Percentiles rank a stretch among this genome's conserved stretches.
These are phyloP conservation scores for Castanea crenata DNA, from an alignment of 306 rosid species.

Conservation along the genomic window DNA sequence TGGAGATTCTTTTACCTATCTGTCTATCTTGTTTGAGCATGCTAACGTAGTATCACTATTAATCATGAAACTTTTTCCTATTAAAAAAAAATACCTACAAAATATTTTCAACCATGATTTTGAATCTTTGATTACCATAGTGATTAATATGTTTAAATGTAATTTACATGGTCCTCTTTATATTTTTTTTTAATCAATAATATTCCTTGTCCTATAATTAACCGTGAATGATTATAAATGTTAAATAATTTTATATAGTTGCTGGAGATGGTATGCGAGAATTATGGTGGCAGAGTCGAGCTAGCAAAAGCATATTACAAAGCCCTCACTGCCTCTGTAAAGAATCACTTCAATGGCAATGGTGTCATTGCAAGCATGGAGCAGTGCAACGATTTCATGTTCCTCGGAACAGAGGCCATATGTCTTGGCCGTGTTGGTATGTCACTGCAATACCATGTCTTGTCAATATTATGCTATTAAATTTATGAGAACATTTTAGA, in stretches of 20 bases:
- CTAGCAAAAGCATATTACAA: conserved; percentile 79
- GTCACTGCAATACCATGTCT: background rate
- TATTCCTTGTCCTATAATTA: too few relatives aligned
- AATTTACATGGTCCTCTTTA: too few relatives aligned
- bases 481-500: background rate
- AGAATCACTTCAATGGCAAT: conserved; percentile 80
- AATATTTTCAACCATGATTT: too few relatives aligned
- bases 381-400: conserved; percentile 95
- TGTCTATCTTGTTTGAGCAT: too few relatives aligned
- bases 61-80: background rate
- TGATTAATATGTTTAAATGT: too few relatives aligned
- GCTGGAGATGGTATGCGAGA: conserved; percentile 84
- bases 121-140: too few relatives aligned
- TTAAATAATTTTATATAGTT: conserved; percentile 33
- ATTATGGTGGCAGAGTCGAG: conserved; percentile 90
- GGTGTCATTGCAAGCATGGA: conserved; percentile 99
- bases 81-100: too few relatives aligned
- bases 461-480: background rate
- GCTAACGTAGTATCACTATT: background rate
- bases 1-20: too few relatives aligned
- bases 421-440: conserved; percentile 93
- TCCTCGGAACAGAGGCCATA: conserved; percentile 89
- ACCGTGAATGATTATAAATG: too few relatives aligned
- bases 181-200: background rate
- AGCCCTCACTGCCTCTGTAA: conserved; percentile 76